A percentile compares a stretch with the other conserved stretches of the same genome.
phyloP scores from a whole-genome alignment of 163 green algal species.

The Scenedesmus sp. region DNA sequence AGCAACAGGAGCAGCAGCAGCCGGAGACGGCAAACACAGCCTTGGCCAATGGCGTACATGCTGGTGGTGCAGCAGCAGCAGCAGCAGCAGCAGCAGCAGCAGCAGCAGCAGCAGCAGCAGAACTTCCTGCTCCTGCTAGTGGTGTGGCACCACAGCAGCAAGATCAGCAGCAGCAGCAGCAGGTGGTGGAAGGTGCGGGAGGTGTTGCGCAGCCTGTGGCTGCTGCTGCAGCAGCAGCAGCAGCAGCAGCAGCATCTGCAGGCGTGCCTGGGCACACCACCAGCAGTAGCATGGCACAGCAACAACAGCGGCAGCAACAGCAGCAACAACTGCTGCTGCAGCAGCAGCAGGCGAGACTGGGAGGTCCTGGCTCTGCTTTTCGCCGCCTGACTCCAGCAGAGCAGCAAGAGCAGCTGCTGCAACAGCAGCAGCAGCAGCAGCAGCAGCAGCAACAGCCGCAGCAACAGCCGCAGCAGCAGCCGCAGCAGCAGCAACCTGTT shows the following conservation, averaged over 20 bases:
- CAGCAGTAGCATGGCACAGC: not conserved
- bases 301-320: slow-evolving; percentile 1
- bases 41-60: not conserved
- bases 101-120: not conserved
- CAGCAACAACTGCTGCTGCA: not conserved
- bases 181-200: not conserved
- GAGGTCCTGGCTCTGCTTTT: slow-evolving; percentile 29
- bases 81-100: slow-evolving; percentile 27
- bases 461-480: not conserved
- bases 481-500: not conserved
- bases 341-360: slow-evolving; percentile 13
- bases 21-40: not conserved
- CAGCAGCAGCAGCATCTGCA: slow-evolving; percentile 9
- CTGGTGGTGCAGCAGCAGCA: not conserved
- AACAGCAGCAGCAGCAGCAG: slow-evolving; percentile 15
- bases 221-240: not conserved
- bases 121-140: not conserved
- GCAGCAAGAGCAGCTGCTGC: slow-evolving; percentile 24
- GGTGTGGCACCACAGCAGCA: not conserved
- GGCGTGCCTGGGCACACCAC: not conserved
- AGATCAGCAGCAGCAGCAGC: slow-evolving; percentile 36
- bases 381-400: slow-evolving; percentile 8
- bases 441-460: slow-evolving; percentile 23
- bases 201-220: not conserved
- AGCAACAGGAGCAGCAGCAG: slow-evolving; percentile 33